Base-by-base conservation (phyloP, 345 rosid genomes). In the Raphanus sativus region DNA sequence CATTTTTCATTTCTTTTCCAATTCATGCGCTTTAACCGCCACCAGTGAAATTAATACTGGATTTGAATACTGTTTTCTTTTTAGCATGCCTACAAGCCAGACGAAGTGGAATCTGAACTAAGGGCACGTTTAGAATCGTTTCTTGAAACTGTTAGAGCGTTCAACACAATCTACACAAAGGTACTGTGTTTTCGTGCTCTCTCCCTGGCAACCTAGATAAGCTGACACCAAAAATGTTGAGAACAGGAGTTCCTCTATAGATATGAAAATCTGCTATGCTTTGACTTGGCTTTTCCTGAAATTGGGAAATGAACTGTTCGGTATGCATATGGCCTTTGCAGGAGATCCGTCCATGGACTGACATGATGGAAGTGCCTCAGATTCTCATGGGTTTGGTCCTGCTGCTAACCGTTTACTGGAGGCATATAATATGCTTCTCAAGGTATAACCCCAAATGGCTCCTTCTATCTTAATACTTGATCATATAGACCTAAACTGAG, bases 351-450 rank as follows among this genome's bases (percentile, higher is more conserved):
- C 99, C 96, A 28, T 95, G 99, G 99, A 95, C 97, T 6, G 97
- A 96, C 77, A 96, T 92, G 98, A 96, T 96, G 97, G 99, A 96
- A 84, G 98, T 93, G 67, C 99, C 97, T 42, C 99, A 96, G 70
- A 97, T 93, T n/a, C n/a, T 81, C 98, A 96, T 88, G 99, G 98
- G 26, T 91, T 93, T 82, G 98, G 98, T 42, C 96, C 96, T 34
- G 99, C 99, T 59, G 98, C 99, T 70, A 90, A 93, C 78, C 93
- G 96, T 75, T 86, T 96, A 86, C 77, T 96, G 73, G 99, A 93
- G 82, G 99, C 99, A 69, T 96, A 93, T 83, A 91, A 96, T 83
- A 90, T 93, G 97, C 96, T 96, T 83, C 79, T 91, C 83, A 90
- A 92, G 98, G 98, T 93, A 55, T 36, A 48, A 85, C 42, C 60